These are phyloP conservation scores for Curvularia sp. DNA, from an alignment of 2,329 filamentous ascomycete species.

Conservation along the genomic window DNA sequence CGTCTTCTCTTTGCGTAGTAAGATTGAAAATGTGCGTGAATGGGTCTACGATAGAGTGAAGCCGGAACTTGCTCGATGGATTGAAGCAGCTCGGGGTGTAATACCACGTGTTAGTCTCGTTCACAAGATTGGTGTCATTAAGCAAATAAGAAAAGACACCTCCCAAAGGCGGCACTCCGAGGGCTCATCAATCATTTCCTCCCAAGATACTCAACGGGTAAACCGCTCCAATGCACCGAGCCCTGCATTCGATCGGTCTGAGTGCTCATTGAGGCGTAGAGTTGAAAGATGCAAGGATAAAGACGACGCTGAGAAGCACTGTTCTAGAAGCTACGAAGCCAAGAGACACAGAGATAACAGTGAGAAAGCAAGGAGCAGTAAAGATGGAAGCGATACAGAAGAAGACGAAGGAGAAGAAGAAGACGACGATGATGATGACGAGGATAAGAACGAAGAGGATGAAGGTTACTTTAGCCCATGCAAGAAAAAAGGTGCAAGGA, in stretches of 20 bases:
- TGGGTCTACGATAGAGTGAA: conserved; percentile 16
- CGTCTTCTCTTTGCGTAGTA: conserved; percentile 16
- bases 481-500: background rate
- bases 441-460: background rate
- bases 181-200: background rate
- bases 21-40: conserved; percentile 20
- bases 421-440: no score
- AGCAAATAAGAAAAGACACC: background rate
- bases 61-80: background rate
- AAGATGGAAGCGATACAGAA: background rate
- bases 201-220: background rate
- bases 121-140: no score
- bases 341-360: background rate
- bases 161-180: background rate
- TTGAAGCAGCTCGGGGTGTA: background rate
- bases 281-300: background rate
- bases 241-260: background rate
- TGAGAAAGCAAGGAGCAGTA: background rate
- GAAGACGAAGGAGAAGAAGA: background rate
- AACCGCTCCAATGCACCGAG: background rate
- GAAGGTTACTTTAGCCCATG: background rate
- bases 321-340: background rate
- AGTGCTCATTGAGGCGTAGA: background rate
- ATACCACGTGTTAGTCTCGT: background rate
- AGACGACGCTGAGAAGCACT: no score